Base-by-base conservation (phyloP, 495 filamentous ascomycete genomes). In the Aspergillus leporis region DNA sequence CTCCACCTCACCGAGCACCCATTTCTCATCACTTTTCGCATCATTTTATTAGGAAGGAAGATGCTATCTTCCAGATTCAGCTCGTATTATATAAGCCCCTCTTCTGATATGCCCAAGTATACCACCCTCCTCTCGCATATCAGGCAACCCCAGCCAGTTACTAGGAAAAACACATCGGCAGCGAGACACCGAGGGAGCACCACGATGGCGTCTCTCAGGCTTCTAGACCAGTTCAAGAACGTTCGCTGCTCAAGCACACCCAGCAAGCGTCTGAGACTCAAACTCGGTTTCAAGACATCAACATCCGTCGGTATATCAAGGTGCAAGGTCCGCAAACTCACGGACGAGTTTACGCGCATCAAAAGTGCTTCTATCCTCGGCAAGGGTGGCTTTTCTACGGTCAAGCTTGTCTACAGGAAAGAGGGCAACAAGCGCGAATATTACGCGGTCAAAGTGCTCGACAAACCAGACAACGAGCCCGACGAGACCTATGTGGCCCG, bases 361-460 rank as follows among this genome's bases (percentile, higher is more conserved):
- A 2, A n/a, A n/a, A 41, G 38, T 3, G 3, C 25, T 28, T 6
- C 1, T 14, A 41, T 14, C 14, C 1, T 41, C 38, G 10, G 38
- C 38, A 14, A 41, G 5, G 38, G 38, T 18, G 16, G 38, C 38
- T 41, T 2, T 14, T 7, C 13, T 2, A 41, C 2, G 0, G 38
- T 41, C 16, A 41, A n/a, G 46, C 74, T 90, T 38, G 90, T 92
- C 86, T 73, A 75, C 47, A 80, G 82, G 38, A 74, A 77, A 47
- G 81, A 49, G 78, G 78, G 22, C 69, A 58, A 30, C 71, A 78
- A 36, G 74, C 76, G 89, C 5, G 14, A 3, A n/a, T 3, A 3
- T 7, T 89, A 85, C 59, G 90, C 90, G 3, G 88, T 91, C 46
- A 93, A 93, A 67, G 87, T 91, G 63, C 91, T 93, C 63, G 85